These are phyloP conservation scores for Aurantiochytrium sp. DNA, from an alignment of 108 stramenopile species.

Conservation along the genomic window DNA sequence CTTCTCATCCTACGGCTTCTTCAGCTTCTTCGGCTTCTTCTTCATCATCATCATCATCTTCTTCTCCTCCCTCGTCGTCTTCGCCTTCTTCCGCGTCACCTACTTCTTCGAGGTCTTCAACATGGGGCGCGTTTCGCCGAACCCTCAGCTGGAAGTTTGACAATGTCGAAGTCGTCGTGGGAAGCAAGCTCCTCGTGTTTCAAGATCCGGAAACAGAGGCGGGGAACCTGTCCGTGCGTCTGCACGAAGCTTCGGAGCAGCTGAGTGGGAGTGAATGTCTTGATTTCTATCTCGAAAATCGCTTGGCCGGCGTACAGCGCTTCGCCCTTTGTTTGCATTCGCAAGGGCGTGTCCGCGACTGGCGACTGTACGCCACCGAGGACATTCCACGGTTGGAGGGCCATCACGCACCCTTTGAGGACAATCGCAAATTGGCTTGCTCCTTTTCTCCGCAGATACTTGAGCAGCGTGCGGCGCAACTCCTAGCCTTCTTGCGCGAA, in stretches of 20 bases:
- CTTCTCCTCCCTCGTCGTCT: neutral
- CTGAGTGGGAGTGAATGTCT: neutral
- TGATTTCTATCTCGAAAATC: neutral
- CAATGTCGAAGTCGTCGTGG: neutral
- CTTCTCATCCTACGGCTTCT: too few species aligned
- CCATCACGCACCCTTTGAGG: neutral
- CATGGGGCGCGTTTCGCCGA: neutral
- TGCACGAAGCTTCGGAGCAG: neutral
- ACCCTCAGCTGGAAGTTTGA: constrained; percentile 18
- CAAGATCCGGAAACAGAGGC: neutral
- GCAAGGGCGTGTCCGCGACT: neutral
- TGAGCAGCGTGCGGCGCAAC: neutral
- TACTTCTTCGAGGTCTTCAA: neutral
- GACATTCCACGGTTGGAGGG: neutral
- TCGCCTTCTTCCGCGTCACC: neutral
- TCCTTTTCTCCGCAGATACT: neutral
- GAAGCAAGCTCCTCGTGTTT: neutral
- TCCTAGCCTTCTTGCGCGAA: neutral
- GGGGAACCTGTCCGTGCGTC: neutral
- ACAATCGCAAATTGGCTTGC: neutral
- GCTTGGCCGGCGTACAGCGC: neutral
- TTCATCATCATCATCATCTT: too few species aligned
- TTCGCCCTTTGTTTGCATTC: neutral
- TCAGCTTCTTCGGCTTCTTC: too few species aligned
- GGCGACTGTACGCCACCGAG: neutral